phyloP scores from a whole-genome alignment of 768 basidiomycete species.

The Termitomyces sp. region DNA sequence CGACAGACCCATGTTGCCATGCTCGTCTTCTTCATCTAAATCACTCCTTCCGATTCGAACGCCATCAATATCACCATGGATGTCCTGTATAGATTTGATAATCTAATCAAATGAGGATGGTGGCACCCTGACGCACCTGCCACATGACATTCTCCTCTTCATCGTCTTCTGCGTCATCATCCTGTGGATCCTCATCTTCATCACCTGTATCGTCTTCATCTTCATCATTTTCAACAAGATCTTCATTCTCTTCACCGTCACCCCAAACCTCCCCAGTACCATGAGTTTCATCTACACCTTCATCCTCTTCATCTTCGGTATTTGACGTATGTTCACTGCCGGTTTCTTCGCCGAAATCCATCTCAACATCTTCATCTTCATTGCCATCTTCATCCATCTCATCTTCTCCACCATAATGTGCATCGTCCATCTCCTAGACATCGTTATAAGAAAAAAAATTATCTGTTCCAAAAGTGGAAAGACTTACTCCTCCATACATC shows the following conservation, averaged over 20 bases:
- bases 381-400: conserved; percentile 80
- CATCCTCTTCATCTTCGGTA: conserved; percentile 66
- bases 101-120: not conserved
- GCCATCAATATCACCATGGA: conserved; percentile 44
- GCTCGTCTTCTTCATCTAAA: conserved; percentile 60
- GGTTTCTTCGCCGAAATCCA: conserved; percentile 83
- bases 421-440: conserved; percentile 81
- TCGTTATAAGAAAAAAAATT: conserved; percentile 13
- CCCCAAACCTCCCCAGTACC: conserved; percentile 65
- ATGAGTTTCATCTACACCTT: conserved; percentile 57
- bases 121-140: conserved; percentile 39
- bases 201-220: conserved; percentile 48
- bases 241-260: conserved; percentile 68
- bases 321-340: conserved; percentile 81
- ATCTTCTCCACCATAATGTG: conserved; percentile 63
- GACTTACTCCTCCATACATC: conserved; percentile 87
- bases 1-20: conserved; percentile 40
- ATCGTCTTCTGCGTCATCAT: conserved; percentile 50
- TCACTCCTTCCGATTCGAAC: conserved; percentile 46
- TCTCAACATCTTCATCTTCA: conserved; percentile 81
- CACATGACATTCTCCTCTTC: conserved; percentile 52
- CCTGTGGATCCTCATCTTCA: conserved; percentile 38
- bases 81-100: conserved; percentile 37
- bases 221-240: conserved; percentile 48
- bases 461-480: not conserved